Base-by-base conservation (phyloP, 148 eudicot genomes). In the Rhododendron griersonianum region DNA sequence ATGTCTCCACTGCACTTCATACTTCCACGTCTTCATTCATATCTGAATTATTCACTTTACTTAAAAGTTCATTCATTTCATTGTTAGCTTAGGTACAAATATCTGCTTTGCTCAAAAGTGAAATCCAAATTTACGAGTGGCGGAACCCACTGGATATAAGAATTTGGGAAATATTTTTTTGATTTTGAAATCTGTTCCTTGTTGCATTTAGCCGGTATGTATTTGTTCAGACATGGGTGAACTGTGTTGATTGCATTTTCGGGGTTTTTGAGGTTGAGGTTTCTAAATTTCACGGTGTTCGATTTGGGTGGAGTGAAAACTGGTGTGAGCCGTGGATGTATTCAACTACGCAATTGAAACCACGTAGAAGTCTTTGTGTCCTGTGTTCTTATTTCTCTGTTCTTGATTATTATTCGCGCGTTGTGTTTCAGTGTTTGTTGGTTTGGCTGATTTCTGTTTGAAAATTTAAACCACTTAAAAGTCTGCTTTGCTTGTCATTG, bases 1-100 rank as follows among this genome's bases (percentile, higher is more conserved):
- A 84, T 9, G 90, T 90, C n/a, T 30, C 45, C 48, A 25, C 44
- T 47, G 73, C 86, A 55, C 47, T 55, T 35, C 28, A 16, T 7
- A 37, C 9, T 85, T 73, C 44, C 30, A 48, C 2, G 0, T 5
- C 80, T 21, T 25, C 44, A 71, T 35, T 16, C 33, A 73, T 28
- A 9, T 45, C 33, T n/a, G n/a, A 1, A 28, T 33, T 44, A 2
- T 47, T 47, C 50, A 47, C 50, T 47, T 47, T 9, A 7, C 50
- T 47, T 47, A 9, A 47, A 47, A 47, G 50, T n/a, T 47, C 15
- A 79, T 23, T 30, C n/a, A 28, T 30, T 48, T 50, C 82, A 47
- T 50, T 28, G 35, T 14, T 79, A 48, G 37, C 4, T 48, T 51
- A 28, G 63, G n/a, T 47, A 11, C 37, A 5, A 23, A 45, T 78